A percentile compares a stretch with the other conserved stretches of the same genome.
These are phyloP conservation scores for Neurospora sp. DNA, from an alignment of 495 filamentous ascomycete genomes.

Conservation along the genomic window DNA sequence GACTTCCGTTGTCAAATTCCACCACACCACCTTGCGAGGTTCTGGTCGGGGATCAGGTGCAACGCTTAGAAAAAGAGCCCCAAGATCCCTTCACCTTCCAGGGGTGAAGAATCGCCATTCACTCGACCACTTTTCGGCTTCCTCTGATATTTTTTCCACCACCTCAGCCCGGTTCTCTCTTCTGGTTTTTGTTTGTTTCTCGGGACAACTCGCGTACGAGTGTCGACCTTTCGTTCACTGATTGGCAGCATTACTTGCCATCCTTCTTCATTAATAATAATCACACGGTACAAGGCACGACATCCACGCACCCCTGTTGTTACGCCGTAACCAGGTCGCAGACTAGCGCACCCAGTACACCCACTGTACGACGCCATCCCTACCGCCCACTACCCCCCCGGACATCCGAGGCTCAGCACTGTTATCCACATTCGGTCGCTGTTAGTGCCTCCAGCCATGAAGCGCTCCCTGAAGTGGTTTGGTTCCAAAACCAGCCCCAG, in stretches of 20 bases:
- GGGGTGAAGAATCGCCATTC: neutral
- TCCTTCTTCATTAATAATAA: neutral
- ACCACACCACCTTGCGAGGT: neutral
- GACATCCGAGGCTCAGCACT: conserved; percentile 12
- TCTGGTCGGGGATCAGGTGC: neutral
- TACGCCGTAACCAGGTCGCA: neutral
- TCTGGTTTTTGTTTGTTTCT: neutral
- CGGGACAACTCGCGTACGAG: neutral
- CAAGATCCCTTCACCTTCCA: neutral
- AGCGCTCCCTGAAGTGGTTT: conserved; percentile 19
- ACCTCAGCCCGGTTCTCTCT: neutral
- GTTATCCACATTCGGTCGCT: conserved; percentile 18
- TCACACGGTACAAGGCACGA: neutral
- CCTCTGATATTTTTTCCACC: neutral
- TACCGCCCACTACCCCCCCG: neutral
- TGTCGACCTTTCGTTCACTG: neutral
- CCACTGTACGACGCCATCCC: neutral
- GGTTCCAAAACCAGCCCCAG: conserved; percentile 17
- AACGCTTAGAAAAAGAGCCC: neutral
- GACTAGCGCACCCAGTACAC: neutral
- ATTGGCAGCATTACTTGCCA: neutral
- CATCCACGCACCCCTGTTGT: neutral
- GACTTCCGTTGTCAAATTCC: neutral
- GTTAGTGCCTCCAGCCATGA: conserved; percentile 16
- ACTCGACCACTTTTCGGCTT: neutral